These are phyloP conservation scores for Paramecium caudatum DNA, from an alignment of 73 alveolate genomes.

Conservation along the genomic window DNA sequence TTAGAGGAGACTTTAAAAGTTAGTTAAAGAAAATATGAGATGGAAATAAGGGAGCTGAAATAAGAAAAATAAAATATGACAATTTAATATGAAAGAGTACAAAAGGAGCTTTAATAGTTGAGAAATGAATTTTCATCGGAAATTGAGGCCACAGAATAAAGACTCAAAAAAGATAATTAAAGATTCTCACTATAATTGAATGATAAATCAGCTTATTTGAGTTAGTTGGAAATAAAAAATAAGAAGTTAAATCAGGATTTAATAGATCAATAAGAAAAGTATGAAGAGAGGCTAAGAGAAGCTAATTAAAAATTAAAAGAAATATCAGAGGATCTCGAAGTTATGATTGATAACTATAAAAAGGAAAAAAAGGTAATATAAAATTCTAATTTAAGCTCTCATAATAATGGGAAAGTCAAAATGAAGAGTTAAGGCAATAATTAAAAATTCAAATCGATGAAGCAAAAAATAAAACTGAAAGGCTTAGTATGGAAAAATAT, in stretches of 20 bases:
- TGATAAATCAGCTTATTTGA: slow-evolving; percentile 43
- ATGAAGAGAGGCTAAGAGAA: neutral
- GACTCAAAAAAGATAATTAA: neutral
- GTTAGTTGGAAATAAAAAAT: slow-evolving; percentile 15
- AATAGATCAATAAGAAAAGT: slow-evolving; percentile 4
- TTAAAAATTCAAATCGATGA: neutral
- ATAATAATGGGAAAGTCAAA: neutral
- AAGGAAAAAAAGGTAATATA: neutral
- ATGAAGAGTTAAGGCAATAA: neutral
- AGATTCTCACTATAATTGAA: slow-evolving; percentile 20
- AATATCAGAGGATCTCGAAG: slow-evolving; percentile 6
- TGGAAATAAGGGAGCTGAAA: neutral
- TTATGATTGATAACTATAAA: slow-evolving; percentile 9
- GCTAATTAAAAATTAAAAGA: slow-evolving; percentile 13
- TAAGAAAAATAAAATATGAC: neutral
- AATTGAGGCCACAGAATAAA: neutral
- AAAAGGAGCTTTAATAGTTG: neutral
- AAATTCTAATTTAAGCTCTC: neutral
- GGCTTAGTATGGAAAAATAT: slow-evolving; percentile 16
- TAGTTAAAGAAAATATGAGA: slow-evolving; percentile 2
- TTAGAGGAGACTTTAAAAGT: neutral
- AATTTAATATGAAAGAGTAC: neutral
- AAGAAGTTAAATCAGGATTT: neutral
- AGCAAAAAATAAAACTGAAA: neutral
- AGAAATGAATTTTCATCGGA: neutral